Evolutionary conservation across 2,329 filamentous ascomycete species (phyloP), one percentile per base, ranked within the genome.

Genomic region (Coniochaeta sp.): DNA sequence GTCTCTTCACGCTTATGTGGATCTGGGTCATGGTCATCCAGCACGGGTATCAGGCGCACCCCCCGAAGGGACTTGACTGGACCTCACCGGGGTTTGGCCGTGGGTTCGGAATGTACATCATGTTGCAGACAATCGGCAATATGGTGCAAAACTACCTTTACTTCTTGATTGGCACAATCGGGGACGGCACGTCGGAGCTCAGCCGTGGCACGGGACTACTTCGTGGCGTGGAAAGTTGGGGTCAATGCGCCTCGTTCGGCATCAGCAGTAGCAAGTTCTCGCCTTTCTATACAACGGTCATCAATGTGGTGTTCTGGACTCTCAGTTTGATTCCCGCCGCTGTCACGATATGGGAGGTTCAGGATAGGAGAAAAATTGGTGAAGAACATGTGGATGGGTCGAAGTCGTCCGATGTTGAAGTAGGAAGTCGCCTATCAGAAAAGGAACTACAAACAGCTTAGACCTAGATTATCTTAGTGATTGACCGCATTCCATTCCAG

Each of bases 1-100:
- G n/a, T n/a, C n/a, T 76, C 9, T 61, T 65, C 19, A 74, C 75
- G 1, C 80, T 73, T 61, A 77, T 75, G 0, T 81, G 77, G 77
- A 76, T 77, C 16, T 81, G 78, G 75, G 76, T 74, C 2, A 74
- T 78, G 34, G 69, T 76, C 17, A 73, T 80, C 38, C 77, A 81
- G 62, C 74, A 78, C 58, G 75, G 79, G 61, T 80, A 78, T 67
- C 71, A 73, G 5, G n/a, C n/a, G n/a, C 66, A 70, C n/a, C 76
- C 73, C 1, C 64, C 69, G 1, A 77, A 77, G 0, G 68, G 73
- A 1, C 67, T 79, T 17, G 78, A 81, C 63, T 80, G 76, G 78
- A 70, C 62, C 0, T 64, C 76, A 33, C 73, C 76, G 59, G 63
- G 64, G 22, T 78, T 79, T 55, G 76, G 74, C 1, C 71, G 75